Conservation (phyloP, 805 yeast species). For the Grigorovia yakushimaensis region DNA sequence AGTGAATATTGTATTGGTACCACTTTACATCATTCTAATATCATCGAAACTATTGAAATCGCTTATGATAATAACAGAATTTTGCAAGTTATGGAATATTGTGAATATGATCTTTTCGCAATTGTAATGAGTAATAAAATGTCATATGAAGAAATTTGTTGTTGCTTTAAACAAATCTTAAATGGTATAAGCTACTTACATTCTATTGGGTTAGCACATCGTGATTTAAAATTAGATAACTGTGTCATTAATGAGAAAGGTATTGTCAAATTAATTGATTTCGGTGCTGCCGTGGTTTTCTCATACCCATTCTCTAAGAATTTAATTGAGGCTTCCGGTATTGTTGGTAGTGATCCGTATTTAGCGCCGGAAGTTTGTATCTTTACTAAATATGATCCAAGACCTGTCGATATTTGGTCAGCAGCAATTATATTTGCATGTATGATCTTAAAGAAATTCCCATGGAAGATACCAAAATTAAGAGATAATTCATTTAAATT, state of each 20-base stretch:
- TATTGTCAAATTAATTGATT: constrained; percentile 82
- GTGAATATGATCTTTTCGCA: constrained; percentile 87
- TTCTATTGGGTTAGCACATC: constrained; percentile 75
- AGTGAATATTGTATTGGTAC: constrained; percentile 93
- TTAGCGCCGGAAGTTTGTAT: constrained; percentile 88
- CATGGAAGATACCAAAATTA: constrained; percentile 86
- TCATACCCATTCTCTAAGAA: constrained; percentile 74
- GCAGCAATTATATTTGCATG: constrained; percentile 85
- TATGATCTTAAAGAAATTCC: constrained; percentile 84
- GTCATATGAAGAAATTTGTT: constrained; percentile 67
- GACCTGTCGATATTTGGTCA: constrained; percentile 93
- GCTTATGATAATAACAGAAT: constrained; percentile 81
- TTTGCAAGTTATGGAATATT: constrained; percentile 89
- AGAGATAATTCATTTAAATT: constrained; percentile 75
- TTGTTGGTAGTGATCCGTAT: constrained; percentile 84
- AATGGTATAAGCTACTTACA: constrained; percentile 78
- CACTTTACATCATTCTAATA: constrained; percentile 79
- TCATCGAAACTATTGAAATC: constrained; percentile 84
- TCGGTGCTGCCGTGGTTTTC: constrained; percentile 88
- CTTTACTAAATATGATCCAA: constrained; percentile 73
- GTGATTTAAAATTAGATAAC: constrained; percentile 86
- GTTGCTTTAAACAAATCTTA: constrained; percentile 82
- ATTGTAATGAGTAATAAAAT: constrained; percentile 89
- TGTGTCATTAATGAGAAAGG: constrained; percentile 81
- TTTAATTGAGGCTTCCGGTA: constrained; percentile 68